phyloP scores from a whole-genome alignment of 495 filamentous ascomycete genomes.

The Beverwykella pulmonaria region DNA sequence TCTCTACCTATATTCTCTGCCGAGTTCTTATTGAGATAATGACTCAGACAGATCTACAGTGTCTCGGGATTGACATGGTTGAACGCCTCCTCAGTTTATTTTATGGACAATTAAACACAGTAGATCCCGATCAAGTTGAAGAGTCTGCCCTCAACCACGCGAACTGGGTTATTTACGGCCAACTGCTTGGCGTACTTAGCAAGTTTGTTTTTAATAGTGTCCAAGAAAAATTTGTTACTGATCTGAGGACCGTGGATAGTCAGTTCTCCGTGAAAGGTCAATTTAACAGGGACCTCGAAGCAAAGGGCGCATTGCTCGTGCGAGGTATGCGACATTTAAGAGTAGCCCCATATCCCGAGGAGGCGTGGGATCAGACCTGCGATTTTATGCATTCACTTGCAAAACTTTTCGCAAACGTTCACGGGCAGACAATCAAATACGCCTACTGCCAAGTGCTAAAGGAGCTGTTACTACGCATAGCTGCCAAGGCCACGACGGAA shows the following conservation, averaged over 20 bases:
- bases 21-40: conserved; percentile 93
- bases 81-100: conserved; percentile 91
- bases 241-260: conserved; percentile 75
- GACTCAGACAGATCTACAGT: conserved; percentile 78
- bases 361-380: conserved; percentile 82
- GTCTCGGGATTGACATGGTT: conserved; percentile 84
- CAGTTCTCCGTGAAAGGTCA: conserved; percentile 67
- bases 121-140: conserved; percentile 80
- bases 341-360: conserved; percentile 67
- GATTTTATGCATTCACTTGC: conserved; percentile 81
- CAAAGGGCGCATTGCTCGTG: conserved; percentile 79
- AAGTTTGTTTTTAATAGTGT: conserved; percentile 85
- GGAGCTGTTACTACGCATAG: conserved; percentile 84
- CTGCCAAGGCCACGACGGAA: conserved; percentile 71
- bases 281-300: conserved; percentile 63
- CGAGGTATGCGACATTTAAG: conserved; percentile 88
- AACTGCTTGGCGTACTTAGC: conserved; percentile 93
- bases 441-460: conserved; percentile 91
- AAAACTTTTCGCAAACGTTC: conserved; percentile 77
- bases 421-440: conserved; percentile 85
- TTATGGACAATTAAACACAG: conserved; percentile 83
- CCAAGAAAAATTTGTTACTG: conserved; percentile 73
- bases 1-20: conserved; percentile 93
- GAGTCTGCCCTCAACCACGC: conserved; percentile 80
- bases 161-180: conserved; percentile 92